Conservation (phyloP, 2,329 filamentous ascomycete species). For the Microsporum canis region DNA sequence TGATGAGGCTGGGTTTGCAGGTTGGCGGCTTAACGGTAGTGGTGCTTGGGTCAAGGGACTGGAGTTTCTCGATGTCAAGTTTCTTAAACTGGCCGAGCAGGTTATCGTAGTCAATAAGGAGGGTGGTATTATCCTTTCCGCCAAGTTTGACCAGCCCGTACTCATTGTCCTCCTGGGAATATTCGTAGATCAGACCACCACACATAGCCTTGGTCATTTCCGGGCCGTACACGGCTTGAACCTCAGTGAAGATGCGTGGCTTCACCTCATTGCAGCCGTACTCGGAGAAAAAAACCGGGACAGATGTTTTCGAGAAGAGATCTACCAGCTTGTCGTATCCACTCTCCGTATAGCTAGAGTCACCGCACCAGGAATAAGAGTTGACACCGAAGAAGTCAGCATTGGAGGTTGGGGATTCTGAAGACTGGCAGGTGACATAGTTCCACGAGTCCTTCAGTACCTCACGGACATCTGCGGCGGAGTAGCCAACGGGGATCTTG, state of each 20-base stretch:
- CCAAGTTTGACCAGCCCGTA: conserved; percentile 52
- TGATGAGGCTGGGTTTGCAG: conserved; percentile 59
- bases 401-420: conserved; percentile 40
- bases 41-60: conserved; percentile 49
- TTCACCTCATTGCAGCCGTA: conserved; percentile 52
- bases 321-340: conserved; percentile 47
- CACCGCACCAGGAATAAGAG: conserved; percentile 58
- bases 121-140: conserved; percentile 44
- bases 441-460: conserved; percentile 49
- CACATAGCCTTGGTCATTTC: conserved; percentile 49
- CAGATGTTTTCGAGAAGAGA: conserved; percentile 47
- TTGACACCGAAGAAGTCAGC: conserved; percentile 57
- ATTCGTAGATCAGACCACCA: conserved; percentile 46
- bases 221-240: conserved; percentile 47
- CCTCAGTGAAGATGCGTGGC: conserved; percentile 50
- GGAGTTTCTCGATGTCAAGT: conserved; percentile 58
- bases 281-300: conserved; percentile 57
- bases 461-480: conserved; percentile 52
- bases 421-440: conserved; percentile 48
- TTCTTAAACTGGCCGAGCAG: conserved; percentile 64
- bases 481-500: conserved; percentile 56
- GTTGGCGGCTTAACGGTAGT: conserved; percentile 46
- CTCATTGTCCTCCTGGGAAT: conserved; percentile 37
- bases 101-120: conserved; percentile 58
- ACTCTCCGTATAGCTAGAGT: conserved; percentile 42